Evolutionary conservation across 2,329 filamentous ascomycete genomes (phyloP).

Genomic region (Ophiocordyceps camponoti-leonardi): DNA sequence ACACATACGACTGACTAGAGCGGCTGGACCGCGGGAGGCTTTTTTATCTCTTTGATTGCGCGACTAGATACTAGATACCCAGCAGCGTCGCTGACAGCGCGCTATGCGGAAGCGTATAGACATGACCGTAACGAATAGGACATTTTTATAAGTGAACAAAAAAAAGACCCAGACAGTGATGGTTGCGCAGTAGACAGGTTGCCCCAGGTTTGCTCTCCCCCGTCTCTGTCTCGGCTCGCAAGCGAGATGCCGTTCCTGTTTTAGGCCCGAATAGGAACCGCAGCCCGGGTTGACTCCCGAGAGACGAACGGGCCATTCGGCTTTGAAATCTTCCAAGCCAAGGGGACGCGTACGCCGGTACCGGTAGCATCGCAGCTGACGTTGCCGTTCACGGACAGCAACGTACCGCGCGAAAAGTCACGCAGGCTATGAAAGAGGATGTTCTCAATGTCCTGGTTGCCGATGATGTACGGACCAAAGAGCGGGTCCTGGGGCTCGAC

Average conservation of each 20-base stretch:
- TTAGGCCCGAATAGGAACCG: neutral
- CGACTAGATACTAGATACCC: neutral
- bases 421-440: slow-evolving; percentile 7
- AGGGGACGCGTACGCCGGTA: slow-evolving; percentile 4
- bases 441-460: slow-evolving; percentile 8
- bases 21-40: neutral
- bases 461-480: slow-evolving; percentile 7
- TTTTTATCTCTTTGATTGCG: neutral
- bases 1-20: neutral
- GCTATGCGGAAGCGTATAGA: neutral
- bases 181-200: neutral
- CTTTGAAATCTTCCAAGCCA: slow-evolving; percentile 9
- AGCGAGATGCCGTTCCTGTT: neutral
- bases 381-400: slow-evolving; percentile 7
- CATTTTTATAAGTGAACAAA: neutral
- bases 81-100: neutral
- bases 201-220: neutral
- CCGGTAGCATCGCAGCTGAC: slow-evolving; percentile 6
- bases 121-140: neutral
- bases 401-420: slow-evolving; percentile 6
- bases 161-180: neutral
- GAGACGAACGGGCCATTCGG: neutral
- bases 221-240: neutral
- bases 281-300: neutral
- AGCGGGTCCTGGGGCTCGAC: slow-evolving; percentile 7